Evolutionary conservation across 345 rosid genomes (phyloP).

Genomic region (Populus euphratica): DNA sequence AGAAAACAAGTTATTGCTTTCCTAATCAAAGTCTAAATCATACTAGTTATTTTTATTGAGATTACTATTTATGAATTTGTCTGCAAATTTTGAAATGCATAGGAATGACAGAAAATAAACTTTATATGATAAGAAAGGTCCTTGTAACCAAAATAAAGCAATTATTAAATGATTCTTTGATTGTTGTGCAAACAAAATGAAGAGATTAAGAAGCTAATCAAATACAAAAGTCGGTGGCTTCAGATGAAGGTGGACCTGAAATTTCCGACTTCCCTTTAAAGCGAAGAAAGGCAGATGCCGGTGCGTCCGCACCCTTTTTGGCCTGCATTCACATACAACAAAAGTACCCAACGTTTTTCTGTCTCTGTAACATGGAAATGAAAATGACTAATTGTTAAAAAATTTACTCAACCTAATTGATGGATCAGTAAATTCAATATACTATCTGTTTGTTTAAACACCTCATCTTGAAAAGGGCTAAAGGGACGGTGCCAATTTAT

Average conservation of each 20-base stretch:
- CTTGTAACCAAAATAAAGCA: background rate
- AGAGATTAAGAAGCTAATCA: background rate
- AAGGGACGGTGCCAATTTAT: no score
- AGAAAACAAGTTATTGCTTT: slow-evolving; percentile 6
- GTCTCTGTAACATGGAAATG: background rate
- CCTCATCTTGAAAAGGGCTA: no score
- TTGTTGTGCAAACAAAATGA: background rate
- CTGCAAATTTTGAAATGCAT: background rate
- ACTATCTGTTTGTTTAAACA: no score
- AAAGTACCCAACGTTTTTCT: background rate
- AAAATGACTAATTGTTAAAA: background rate
- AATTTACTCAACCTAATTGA: background rate
- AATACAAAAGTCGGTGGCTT: background rate
- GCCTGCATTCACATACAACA: background rate
- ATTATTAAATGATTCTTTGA: background rate
- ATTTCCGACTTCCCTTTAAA: slow-evolving; percentile 3
- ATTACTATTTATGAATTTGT: background rate
- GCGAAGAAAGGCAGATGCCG: background rate
- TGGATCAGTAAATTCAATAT: no score
- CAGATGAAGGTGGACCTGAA: background rate
- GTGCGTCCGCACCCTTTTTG: background rate
- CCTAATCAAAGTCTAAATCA: background rate
- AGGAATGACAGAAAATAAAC: background rate
- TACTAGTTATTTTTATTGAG: background rate
- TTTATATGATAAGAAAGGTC: background rate